Conservation (phyloP, 2,329 filamentous ascomycete genomes). For the Colletotrichum karsti region DNA sequence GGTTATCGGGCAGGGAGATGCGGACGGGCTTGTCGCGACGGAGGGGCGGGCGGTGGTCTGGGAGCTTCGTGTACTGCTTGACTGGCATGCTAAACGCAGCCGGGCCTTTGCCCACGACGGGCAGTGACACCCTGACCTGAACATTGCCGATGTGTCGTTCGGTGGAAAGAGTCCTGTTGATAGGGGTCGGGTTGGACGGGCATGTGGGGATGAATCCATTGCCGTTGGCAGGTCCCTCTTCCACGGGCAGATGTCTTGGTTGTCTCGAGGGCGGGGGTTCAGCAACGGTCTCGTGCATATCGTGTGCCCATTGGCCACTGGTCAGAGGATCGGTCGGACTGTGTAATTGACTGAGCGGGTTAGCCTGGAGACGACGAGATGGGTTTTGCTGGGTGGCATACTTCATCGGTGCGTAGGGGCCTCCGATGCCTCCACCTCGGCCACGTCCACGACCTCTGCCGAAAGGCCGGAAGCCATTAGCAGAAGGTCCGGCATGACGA, state of each 20-base stretch:
- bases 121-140: conserved; percentile 83
- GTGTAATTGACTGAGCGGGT: conserved; percentile 48
- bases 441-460: conserved; percentile 72
- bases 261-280: conserved; percentile 51
- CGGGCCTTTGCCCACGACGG: conserved; percentile 73
- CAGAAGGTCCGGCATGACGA: conserved; percentile 77
- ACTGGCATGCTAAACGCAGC: conserved; percentile 80
- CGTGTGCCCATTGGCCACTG: conserved; percentile 87
- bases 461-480: conserved; percentile 81
- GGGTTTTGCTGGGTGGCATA: conserved; percentile 52
- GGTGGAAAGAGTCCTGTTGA: conserved; percentile 82
- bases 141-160: conserved; percentile 86
- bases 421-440: conserved; percentile 62
- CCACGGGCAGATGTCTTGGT: conserved; percentile 51
- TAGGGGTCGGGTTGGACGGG: conserved; percentile 68
- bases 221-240: conserved; percentile 63
- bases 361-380: conserved; percentile 14
- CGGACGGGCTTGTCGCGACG: conserved; percentile 96
- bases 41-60: conserved; percentile 92
- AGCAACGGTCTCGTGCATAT: conserved; percentile 83
- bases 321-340: conserved; percentile 68
- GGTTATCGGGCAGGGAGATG: conserved; percentile 83
- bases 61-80: conserved; percentile 92
- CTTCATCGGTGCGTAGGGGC: conserved; percentile 68
- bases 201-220: conserved; percentile 64